Percentiles rank a stretch among this genome's conserved stretches.
Conservation (phyloP, 345 rosid species). For the Hevea brasiliensis region DNA sequence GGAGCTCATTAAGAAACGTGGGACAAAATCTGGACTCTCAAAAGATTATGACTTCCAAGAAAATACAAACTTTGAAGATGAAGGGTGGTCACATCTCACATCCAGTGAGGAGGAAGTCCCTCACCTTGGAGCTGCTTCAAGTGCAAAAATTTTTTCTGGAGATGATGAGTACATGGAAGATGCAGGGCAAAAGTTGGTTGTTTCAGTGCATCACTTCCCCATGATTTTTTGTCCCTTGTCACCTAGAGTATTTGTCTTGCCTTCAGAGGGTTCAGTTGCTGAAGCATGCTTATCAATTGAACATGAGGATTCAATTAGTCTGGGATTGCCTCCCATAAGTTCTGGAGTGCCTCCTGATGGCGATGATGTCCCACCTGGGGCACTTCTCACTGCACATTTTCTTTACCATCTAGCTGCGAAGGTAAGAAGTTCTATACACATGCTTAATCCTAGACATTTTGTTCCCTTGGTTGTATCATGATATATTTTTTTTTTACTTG, state of each 20-base stretch:
- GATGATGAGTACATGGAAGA: slow-evolving; percentile 45
- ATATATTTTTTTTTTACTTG: neutral
- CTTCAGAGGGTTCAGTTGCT: slow-evolving; percentile 90
- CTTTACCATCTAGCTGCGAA: slow-evolving; percentile 85
- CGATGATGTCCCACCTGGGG: slow-evolving; percentile 85
- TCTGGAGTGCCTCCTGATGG: slow-evolving; percentile 57
- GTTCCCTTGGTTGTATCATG: neutral
- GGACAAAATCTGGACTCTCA: slow-evolving; percentile 33
- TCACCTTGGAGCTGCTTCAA: slow-evolving; percentile 41
- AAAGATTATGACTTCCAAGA: slow-evolving; percentile 27
- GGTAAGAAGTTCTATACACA: slow-evolving; percentile 38
- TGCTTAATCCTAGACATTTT: slow-evolving; percentile 6
- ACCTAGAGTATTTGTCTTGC: slow-evolving; percentile 83
- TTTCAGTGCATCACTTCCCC: slow-evolving; percentile 87
- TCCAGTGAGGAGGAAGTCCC: slow-evolving; percentile 49
- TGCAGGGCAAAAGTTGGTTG: slow-evolving; percentile 43
- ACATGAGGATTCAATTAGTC: slow-evolving; percentile 78
- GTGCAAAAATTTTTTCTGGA: slow-evolving; percentile 31
- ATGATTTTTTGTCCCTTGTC: slow-evolving; percentile 82
- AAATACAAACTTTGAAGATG: slow-evolving; percentile 41
- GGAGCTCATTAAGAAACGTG: slow-evolving; percentile 59
- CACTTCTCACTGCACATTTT: slow-evolving; percentile 86
- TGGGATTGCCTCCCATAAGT: slow-evolving; percentile 81
- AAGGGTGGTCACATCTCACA: slow-evolving; percentile 62
- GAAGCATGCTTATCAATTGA: slow-evolving; percentile 72